These are phyloP conservation scores for Arthrobotrys entomopaga DNA, from an alignment of 2,329 filamentous ascomycete species.

Conservation along the genomic window DNA sequence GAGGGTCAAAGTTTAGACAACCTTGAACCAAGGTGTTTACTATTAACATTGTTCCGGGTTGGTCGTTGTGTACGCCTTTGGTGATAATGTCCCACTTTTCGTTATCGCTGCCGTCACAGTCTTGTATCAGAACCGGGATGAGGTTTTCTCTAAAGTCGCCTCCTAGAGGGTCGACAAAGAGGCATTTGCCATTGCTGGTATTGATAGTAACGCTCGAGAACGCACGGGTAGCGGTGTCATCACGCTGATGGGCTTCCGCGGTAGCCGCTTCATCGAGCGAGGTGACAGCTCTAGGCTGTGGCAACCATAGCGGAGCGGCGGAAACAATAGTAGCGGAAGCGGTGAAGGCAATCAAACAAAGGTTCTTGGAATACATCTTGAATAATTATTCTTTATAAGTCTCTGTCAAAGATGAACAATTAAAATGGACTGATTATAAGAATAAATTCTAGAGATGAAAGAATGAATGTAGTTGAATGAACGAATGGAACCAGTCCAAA, in stretches of 20 bases:
- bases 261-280: constrained; percentile 66
- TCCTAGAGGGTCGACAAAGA: constrained; percentile 67
- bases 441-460: neutral
- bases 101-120: constrained; percentile 64
- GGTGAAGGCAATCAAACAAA: constrained; percentile 39
- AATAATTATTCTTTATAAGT: constrained; percentile 11
- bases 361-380: constrained; percentile 45
- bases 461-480: constrained; percentile 25
- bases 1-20: constrained; percentile 70
- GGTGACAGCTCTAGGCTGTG: constrained; percentile 64
- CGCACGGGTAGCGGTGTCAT: constrained; percentile 65
- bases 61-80: constrained; percentile 67
- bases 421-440: constrained; percentile 8
- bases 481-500: constrained; percentile 51
- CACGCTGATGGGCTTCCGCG: constrained; percentile 66
- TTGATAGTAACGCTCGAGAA: constrained; percentile 64
- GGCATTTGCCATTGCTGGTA: constrained; percentile 66
- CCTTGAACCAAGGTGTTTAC: constrained; percentile 70
- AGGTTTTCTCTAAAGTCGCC: constrained; percentile 69
- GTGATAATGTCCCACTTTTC: constrained; percentile 68
- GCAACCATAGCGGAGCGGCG: constrained; percentile 27
- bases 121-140: constrained; percentile 65
- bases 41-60: constrained; percentile 65
- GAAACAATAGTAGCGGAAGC: constrained; percentile 28
- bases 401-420: constrained; percentile 22